Percentiles rank a stretch among this genome's conserved stretches.
These are phyloP conservation scores for Lodderomyces oxycetoniae DNA, from an alignment of 1,139 yeast species.

Conservation along the genomic window DNA sequence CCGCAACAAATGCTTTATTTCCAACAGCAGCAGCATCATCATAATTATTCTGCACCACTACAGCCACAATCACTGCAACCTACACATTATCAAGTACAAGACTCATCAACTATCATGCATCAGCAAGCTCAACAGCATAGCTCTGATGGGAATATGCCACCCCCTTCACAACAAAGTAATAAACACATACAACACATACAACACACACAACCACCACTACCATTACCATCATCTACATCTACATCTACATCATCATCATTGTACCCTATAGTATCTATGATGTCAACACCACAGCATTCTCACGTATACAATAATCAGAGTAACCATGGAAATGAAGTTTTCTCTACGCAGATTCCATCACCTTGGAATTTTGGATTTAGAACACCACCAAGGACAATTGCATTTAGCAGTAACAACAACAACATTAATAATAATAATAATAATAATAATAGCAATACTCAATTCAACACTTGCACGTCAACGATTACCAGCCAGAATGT, in stretches of 20 bases:
- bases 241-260: constrained; percentile 16
- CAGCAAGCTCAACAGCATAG: constrained; percentile 1
- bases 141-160: constrained; percentile 8
- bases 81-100: constrained; percentile 2
- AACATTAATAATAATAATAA: not conserved
- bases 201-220: constrained; percentile 13
- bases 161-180: constrained; percentile 5
- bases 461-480: too few relatives aligned
- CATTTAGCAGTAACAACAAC: constrained; percentile 8
- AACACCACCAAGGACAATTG: constrained; percentile 5
- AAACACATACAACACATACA: too few relatives aligned
- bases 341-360: constrained; percentile 4
- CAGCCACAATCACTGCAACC: constrained; percentile 9
- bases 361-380: constrained; percentile 6
- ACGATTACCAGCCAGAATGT: too few relatives aligned
- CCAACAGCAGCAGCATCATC: not conserved
- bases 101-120: not conserved
- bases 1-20: constrained; percentile 19
- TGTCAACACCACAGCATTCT: constrained; percentile 44
- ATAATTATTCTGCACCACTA: constrained; percentile 8
- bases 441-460: not conserved
- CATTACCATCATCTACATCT: constrained; percentile 6
- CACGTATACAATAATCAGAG: constrained; percentile 4
- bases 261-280: constrained; percentile 27
- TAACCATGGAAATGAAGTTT: not conserved